Evolutionary conservation across 1,284 basidiomycete species (phyloP).

Genomic region (Malassezia globosa): DNA sequence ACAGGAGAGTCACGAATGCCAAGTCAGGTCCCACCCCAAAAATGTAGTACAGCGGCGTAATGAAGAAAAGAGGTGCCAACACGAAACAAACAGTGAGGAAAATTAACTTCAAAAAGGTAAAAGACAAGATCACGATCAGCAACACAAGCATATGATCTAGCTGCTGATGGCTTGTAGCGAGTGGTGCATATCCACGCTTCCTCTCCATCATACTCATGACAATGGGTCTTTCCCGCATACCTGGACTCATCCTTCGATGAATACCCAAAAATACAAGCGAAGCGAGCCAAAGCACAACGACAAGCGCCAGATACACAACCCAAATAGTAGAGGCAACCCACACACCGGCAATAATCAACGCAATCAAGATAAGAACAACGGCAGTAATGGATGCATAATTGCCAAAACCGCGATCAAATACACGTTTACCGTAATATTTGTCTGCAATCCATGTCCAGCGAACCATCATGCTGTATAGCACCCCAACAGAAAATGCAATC

Average conservation of each 20-base stretch:
- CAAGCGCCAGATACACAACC: constrained; percentile 6
- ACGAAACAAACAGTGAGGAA: constrained; percentile 11
- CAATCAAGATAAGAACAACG: neutral
- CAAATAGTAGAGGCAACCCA: constrained; percentile 15
- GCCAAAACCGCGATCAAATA: constrained; percentile 9
- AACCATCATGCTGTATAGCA: constrained; percentile 10
- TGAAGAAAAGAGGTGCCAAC: constrained; percentile 7
- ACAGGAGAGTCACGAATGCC: constrained; percentile 1
- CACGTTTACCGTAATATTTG: constrained; percentile 2
- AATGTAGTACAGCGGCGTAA: constrained; percentile 14
- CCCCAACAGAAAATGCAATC: neutral
- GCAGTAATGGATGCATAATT: neutral
- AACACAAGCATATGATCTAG: constrained; percentile 13
- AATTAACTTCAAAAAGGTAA: constrained; percentile 13
- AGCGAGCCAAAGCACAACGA: constrained; percentile 7
- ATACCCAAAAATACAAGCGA: constrained; percentile 2
- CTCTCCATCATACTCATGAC: constrained; percentile 6
- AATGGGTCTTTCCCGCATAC: neutral
- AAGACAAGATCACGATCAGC: neutral
- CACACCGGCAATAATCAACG: constrained; percentile 2
- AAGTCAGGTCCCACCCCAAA: constrained; percentile 9
- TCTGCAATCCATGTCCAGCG: constrained; percentile 13
- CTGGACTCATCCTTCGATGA: neutral
- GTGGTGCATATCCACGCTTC: neutral
- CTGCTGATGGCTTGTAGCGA: constrained; percentile 10